These are phyloP conservation scores for Biscutella laevigata DNA, from an alignment of 441 rosid genomes.

Conservation along the genomic window DNA sequence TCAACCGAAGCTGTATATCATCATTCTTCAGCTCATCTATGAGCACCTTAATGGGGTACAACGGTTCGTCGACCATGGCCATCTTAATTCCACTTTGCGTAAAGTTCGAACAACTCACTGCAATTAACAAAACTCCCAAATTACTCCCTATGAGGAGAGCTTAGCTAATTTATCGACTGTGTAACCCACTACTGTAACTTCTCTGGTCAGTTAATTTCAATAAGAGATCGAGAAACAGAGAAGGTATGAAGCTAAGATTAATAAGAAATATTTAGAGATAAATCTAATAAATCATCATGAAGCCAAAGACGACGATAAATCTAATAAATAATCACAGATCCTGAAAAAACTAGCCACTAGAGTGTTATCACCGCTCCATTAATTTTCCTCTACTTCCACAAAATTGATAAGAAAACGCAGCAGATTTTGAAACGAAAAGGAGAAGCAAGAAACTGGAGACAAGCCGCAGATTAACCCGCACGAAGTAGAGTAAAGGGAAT, in stretches of 20 bases:
- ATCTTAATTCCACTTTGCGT: constrained; percentile 23
- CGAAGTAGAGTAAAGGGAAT: background rate
- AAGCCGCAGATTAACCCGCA: constrained; percentile 1
- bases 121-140: background rate
- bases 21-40: constrained; percentile 92
- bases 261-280: background rate
- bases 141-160: background rate
- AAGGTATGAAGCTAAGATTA: background rate
- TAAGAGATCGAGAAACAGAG: background rate
- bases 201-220: background rate
- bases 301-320: no score
- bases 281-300: no score
- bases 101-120: constrained; percentile 7
- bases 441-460: constrained; percentile 5
- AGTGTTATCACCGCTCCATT: background rate
- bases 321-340: constrained; percentile 14
- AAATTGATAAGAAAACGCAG: background rate
- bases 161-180: no score
- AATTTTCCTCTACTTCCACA: background rate
- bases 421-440: background rate
- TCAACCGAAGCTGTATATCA: constrained; percentile 83
- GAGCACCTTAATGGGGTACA: constrained; percentile 82
- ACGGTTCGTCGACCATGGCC: constrained; percentile 81
- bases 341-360: constrained; percentile 7
- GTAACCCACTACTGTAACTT: background rate